Evolutionary conservation across 2,329 filamentous ascomycete species (phyloP).

Genomic region (Colletotrichum chlorophyti): DNA sequence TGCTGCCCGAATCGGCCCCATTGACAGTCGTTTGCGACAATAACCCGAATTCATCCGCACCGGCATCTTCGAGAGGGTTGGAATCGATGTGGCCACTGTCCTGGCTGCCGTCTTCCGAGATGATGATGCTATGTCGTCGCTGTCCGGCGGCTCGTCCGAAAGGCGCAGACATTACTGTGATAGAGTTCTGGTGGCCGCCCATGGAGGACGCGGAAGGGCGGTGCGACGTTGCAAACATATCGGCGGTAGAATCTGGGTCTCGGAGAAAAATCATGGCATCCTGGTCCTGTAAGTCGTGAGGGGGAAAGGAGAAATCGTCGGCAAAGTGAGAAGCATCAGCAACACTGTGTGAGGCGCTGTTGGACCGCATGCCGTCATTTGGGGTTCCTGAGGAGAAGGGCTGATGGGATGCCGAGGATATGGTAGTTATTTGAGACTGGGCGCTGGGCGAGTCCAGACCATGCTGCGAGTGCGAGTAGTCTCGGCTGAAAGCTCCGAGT

Average conservation of each 20-base stretch:
- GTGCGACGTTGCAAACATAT: slow-evolving; percentile 39
- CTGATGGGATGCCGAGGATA: slow-evolving; percentile 25
- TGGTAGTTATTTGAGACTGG: slow-evolving; percentile 27
- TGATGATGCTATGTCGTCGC: slow-evolving; percentile 41
- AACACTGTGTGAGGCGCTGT: slow-evolving; percentile 43
- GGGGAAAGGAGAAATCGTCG: slow-evolving; percentile 60
- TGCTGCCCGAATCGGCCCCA: slow-evolving; percentile 59
- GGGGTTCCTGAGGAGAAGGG: slow-evolving; percentile 31
- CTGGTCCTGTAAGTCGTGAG: slow-evolving; percentile 50
- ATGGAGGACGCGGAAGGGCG: slow-evolving; percentile 43
- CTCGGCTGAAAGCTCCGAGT: slow-evolving; percentile 42
- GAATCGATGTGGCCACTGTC: slow-evolving; percentile 50
- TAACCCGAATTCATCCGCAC: slow-evolving; percentile 66
- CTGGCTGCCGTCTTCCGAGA: slow-evolving; percentile 53
- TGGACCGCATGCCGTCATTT: slow-evolving; percentile 42
- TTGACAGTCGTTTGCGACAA: slow-evolving; percentile 53
- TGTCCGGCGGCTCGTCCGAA: slow-evolving; percentile 32
- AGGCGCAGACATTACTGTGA: slow-evolving; percentile 41
- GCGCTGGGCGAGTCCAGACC: slow-evolving; percentile 25
- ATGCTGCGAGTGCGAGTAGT: slow-evolving; percentile 39
- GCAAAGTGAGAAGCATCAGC: slow-evolving; percentile 56
- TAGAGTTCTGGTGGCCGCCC: slow-evolving; percentile 44
- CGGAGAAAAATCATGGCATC: slow-evolving; percentile 45
- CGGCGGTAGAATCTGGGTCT: slow-evolving; percentile 40
- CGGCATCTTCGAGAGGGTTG: slow-evolving; percentile 59